phyloP scores from a whole-genome alignment of 768 basidiomycete genomes.

The Rubroboletus pulcherrimus region DNA sequence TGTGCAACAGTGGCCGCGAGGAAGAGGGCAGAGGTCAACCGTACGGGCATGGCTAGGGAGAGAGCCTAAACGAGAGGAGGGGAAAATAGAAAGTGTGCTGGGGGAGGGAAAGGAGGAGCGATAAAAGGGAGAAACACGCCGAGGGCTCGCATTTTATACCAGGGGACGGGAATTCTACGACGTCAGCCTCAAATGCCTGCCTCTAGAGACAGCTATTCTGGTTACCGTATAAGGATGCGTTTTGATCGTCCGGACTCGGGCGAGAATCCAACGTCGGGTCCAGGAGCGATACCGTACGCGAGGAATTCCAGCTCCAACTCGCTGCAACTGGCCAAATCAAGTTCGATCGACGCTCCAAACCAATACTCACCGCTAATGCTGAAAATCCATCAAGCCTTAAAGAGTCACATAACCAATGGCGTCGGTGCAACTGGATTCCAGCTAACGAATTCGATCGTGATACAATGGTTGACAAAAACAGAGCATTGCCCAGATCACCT shows the following conservation, averaged over 20 bases:
- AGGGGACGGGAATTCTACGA: constrained; percentile 12
- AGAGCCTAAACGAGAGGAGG: constrained; percentile 42
- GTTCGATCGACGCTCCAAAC: constrained; percentile 17
- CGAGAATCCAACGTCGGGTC: neutral
- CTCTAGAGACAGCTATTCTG: constrained; percentile 20
- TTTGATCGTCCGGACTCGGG: constrained; percentile 5
- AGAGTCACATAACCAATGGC: neutral
- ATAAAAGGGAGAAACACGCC: constrained; percentile 1
- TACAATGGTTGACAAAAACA: constrained; percentile 19
- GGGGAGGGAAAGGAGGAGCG: constrained; percentile 4
- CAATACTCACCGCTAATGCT: constrained; percentile 13
- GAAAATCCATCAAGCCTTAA: neutral
- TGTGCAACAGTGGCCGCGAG: constrained; percentile 22
- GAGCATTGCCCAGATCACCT: constrained; percentile 10
- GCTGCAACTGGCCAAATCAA: constrained; percentile 14
- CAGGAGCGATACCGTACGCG: neutral
- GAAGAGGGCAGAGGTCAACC: constrained; percentile 23
- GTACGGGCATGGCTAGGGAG: constrained; percentile 22
- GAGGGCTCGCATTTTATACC: constrained; percentile 26
- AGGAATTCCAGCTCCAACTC: neutral
- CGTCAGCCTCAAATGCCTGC: constrained; percentile 21
- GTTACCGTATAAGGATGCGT: constrained; percentile 11
- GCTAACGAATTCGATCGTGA: constrained; percentile 13
- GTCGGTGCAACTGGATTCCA: constrained; percentile 9
- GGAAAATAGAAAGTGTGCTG: constrained; percentile 17